Evolutionary conservation across 2,329 filamentous ascomycete species (phyloP), one percentile per base, ranked within the genome.

Genomic region (Beauveria sp.): DNA sequence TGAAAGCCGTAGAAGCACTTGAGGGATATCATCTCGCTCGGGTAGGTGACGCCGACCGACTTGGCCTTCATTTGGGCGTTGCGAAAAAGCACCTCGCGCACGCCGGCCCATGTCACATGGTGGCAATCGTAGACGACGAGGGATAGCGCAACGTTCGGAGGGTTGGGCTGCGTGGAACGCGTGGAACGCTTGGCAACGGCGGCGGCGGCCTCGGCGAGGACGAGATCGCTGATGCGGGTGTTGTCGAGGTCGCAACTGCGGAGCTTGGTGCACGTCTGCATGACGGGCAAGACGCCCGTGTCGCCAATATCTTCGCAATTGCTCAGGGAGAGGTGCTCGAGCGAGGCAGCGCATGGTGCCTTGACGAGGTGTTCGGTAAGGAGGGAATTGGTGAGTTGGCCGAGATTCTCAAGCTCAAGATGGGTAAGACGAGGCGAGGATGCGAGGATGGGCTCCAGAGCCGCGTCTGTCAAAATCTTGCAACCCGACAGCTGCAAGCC

Each of bases 1-100:
- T 97, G 93, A 84, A 91, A 97, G 47, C 89, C 91, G 72, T 96
- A 96, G 77, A 93, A 97, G 74, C 92, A 96, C 73, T 96, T 97
- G 48, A 97, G 81, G 6, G 86, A 80, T 63, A 97, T 91, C 61
- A 96, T 84, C 70, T 96, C 88, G 1, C 85, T 84, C 0, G 91
- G 90, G 67, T 87, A 92, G 0, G 82, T 82, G 10, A 80, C 67
- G 53, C 67, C 69, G 37, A 68, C 70, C 16, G 75, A 71, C 10
- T 72, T 73, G 24, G 72, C 63, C 34, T 81, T 83, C 50, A 90
- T 80, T 68, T 92, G 89, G 12, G 90, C 85, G 69, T 99, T 97
- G 66, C 90, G 86, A 16, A 86, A 92, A 2, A 97, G 79, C 1
- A 97, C 84, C 73, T 96, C 91, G 54, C 90, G 87, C 43, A 97